These are phyloP conservation scores for Fonsecaea erecta DNA, from an alignment of 2,329 filamentous ascomycete species.

Conservation along the genomic window DNA sequence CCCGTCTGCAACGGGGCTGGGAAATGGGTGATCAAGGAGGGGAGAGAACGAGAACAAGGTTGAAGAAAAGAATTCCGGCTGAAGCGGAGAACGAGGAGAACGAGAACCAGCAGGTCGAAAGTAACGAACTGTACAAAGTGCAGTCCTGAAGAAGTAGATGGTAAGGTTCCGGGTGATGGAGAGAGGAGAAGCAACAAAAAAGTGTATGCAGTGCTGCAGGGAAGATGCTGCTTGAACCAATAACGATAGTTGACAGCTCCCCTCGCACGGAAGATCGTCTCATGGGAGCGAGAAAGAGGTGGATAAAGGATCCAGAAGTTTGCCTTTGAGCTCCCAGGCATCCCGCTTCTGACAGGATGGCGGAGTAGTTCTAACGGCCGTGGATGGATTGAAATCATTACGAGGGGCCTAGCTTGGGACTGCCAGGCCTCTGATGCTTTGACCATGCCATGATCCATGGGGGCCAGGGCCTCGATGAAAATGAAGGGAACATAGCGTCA, in stretches of 20 bases:
- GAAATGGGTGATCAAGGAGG: neutral
- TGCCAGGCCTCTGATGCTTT: conserved; percentile 8
- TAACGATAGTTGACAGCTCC: neutral
- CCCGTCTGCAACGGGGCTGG: neutral
- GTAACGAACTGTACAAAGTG: neutral
- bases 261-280: neutral
- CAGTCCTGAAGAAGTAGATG: conserved; percentile 12
- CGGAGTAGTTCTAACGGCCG: neutral
- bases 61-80: neutral
- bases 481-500: conserved; percentile 21
- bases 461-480: conserved; percentile 9
- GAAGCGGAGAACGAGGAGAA: conserved; percentile 8
- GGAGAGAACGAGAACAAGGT: neutral
- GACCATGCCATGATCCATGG: neutral
- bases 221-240: conserved; percentile 17
- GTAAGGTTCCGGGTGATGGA: conserved; percentile 2
- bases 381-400: conserved; percentile 7
- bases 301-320: conserved; percentile 4
- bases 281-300: neutral
- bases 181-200: neutral
- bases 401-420: conserved; percentile 8
- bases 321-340: conserved; percentile 2
- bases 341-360: conserved; percentile 6
- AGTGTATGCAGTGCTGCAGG: conserved; percentile 7
- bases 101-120: conserved; percentile 2